Conservation (phyloP, 2,329 filamentous ascomycete species). For the Talaromyces sp. region DNA sequence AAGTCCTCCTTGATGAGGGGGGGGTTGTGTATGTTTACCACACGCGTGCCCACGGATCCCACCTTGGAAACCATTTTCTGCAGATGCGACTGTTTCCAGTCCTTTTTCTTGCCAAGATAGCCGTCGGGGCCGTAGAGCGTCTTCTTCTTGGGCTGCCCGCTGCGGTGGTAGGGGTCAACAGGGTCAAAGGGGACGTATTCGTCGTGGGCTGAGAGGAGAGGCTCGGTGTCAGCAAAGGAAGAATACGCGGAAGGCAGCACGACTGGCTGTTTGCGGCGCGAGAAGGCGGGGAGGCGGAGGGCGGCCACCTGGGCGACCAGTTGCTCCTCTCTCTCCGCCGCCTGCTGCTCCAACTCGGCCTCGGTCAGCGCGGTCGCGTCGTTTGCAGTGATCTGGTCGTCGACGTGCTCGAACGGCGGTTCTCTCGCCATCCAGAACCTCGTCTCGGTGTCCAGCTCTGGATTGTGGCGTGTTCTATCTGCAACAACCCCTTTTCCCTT, state of each 20-base stretch:
- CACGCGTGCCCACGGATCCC: constrained; percentile 4
- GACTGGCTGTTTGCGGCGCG: background rate
- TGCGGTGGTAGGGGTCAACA: constrained; percentile 9
- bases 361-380: background rate
- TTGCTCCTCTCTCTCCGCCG: background rate
- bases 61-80: constrained; percentile 6
- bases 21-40: background rate
- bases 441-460: background rate
- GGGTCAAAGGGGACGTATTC: constrained; percentile 8
- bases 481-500: background rate
- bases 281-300: background rate
- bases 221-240: background rate
- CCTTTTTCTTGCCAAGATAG: constrained; percentile 7
- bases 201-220: background rate
- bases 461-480: background rate
- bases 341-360: background rate
- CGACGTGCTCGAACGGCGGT: background rate
- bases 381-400: background rate
- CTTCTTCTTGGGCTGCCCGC: constrained; percentile 10
- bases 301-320: constrained; percentile 6
- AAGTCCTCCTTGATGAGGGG: background rate
- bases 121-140: constrained; percentile 7
- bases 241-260: background rate
- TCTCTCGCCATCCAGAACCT: background rate
- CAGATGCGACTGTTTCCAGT: constrained; percentile 8